A percentile compares a stretch with the other conserved stretches of the same genome.
Evolutionary conservation across 805 yeast species (phyloP).

Genomic region (Blastobotrys attinorum): DNA sequence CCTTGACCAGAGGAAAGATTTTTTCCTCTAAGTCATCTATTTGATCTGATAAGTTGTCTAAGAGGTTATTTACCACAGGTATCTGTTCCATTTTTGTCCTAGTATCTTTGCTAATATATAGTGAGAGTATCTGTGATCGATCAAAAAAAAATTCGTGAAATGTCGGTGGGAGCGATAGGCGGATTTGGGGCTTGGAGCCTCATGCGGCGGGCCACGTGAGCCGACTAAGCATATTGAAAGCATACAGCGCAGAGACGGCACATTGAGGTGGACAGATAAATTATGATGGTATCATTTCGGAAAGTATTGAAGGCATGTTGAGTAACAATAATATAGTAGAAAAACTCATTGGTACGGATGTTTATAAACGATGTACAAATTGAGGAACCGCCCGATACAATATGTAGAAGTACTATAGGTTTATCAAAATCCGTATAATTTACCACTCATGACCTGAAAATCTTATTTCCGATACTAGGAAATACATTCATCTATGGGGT

Average conservation of each 20-base stretch:
- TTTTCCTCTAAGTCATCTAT: constrained; percentile 12
- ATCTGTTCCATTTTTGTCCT: constrained; percentile 12
- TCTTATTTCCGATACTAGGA: too few relatives aligned
- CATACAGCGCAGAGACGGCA: not conserved
- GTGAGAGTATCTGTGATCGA: not conserved
- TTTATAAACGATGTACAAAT: too few relatives aligned
- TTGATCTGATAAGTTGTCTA: constrained; percentile 15
- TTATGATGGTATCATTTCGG: not conserved
- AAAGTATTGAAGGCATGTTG: too few relatives aligned
- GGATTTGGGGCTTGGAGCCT: too few relatives aligned
- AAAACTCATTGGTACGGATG: too few relatives aligned
- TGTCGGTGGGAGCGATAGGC: too few relatives aligned
- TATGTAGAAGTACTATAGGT: too few relatives aligned
- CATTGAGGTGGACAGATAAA: not conserved
- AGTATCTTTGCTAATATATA: not conserved
- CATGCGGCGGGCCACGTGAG: not conserved
- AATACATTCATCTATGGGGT: too few relatives aligned
- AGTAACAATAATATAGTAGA: too few relatives aligned
- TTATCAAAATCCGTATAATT: too few relatives aligned
- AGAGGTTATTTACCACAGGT: constrained; percentile 11
- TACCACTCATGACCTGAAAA: too few relatives aligned
- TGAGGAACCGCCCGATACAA: too few relatives aligned
- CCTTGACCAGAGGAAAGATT: constrained; percentile 13
- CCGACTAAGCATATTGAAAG: not conserved
- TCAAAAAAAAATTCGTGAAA: not conserved